phyloP scores from a whole-genome alignment of 805 yeast species.

The Cephaloascus albidus region DNA sequence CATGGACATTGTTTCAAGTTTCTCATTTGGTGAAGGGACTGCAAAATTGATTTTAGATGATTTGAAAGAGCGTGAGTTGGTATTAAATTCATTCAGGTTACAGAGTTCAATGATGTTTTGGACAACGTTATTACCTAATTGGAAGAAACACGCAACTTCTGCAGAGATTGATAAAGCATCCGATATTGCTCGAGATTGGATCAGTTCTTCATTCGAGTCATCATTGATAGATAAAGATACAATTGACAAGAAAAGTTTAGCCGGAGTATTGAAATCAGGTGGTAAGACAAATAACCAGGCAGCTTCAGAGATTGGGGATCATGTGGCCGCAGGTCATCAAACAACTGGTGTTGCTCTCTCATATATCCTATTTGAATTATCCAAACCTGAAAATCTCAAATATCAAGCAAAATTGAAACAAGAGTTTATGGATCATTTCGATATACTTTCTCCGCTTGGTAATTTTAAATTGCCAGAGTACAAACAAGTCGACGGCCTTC shows the following conservation, averaged over 20 bases:
- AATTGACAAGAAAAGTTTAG: conserved; percentile 9
- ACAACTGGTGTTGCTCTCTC: conserved; percentile 63
- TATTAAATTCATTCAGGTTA: conserved; percentile 32
- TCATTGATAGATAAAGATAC: conserved; percentile 1
- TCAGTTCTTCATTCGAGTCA: conserved; percentile 14
- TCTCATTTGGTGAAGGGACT: conserved; percentile 44
- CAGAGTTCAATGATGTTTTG: conserved; percentile 58
- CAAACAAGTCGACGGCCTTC: conserved; percentile 41
- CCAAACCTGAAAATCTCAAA: conserved; percentile 33
- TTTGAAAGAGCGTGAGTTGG: conserved; percentile 25
- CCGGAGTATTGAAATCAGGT: neutral
- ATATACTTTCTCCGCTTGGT: conserved; percentile 14
- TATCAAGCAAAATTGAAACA: conserved; percentile 37
- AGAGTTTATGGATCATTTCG: conserved; percentile 34
- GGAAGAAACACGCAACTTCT: conserved; percentile 41
- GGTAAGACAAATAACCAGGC: conserved; percentile 10
- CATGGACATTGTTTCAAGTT: conserved; percentile 57
- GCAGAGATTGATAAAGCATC: conserved; percentile 26
- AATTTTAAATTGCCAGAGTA: conserved; percentile 15
- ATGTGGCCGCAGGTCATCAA: conserved; percentile 71
- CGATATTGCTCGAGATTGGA: conserved; percentile 34
- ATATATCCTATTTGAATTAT: conserved; percentile 48
- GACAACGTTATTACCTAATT: conserved; percentile 49
- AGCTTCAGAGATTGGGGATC: conserved; percentile 48
- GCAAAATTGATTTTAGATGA: conserved; percentile 35